Evolutionary conservation across 2,329 filamentous ascomycete genomes (phyloP), one percentile per base, ranked within the genome.

Genomic region (Atkinsonella hypoxylon): DNA sequence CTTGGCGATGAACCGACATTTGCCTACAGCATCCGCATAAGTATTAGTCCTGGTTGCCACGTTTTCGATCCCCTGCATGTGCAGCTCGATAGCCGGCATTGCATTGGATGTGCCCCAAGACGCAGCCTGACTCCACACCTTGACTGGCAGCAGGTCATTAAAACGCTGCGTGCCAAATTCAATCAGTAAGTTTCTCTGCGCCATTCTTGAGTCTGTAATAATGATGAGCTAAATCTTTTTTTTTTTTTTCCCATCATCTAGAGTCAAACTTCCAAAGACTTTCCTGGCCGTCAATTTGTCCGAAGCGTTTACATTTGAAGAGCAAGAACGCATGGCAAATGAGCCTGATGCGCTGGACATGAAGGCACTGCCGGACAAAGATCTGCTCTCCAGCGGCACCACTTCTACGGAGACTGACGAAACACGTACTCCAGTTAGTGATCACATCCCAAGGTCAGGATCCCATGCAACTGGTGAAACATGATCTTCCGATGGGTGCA

Each of bases 111-210:
- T 64, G 89, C 91, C 7, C 89, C 89, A n/a, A 77, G 90, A 55
- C 78, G 93, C 55, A 94, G 88, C 63, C 71, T 98, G 60, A 97
- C 91, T 3, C 80, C 87, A 2, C 94, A 98, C 68, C 82, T 83
- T 38, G 88, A 98, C 66, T 98, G 93, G 91, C 91, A 94, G 69
- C 81, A 91, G 60, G 87, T 98, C n/a, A 87, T 98, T 58, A 90
- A 95, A 69, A 97, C 90, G 1, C 72, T 98, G 56, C 82, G 90
- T 57, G 91, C 87, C 47, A 97, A 95, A 62, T 97, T 98, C 63
- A 87, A 95, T 63, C 89, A 89, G 86, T 91, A 76, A 71, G 85
- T 75, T 52, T 45, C 2, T 8, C 4, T 8, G 3, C 9, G 4
- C 10, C 17, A 30, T 15, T 44, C n/a, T 10, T 13, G 18, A 13